Base-by-base conservation (phyloP, 2,329 filamentous ascomycete genomes). In the Fusarium agapanthi region DNA sequence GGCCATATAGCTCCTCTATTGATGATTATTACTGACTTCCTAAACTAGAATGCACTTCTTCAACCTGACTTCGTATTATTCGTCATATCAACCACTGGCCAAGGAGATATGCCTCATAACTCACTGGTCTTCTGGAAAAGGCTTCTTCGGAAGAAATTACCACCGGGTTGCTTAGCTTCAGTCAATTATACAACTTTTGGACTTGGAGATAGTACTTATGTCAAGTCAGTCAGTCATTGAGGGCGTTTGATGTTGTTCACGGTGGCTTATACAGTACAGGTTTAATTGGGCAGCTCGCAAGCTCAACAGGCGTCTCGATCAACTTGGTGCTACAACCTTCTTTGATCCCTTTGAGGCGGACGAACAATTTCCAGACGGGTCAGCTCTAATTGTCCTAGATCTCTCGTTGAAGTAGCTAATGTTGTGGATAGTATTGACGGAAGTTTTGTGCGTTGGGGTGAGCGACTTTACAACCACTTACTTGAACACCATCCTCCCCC, bases 261-360 rank as follows among this genome's bases (percentile, higher is more conserved):
- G 5, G 54, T 41, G 37, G 54, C 63, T 68, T 34, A 62, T 37
- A 50, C 26, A 16, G 40, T 30, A 14, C 28, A 95, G 93, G 78
- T 97, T 94, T 82, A 99, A 99, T 83, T 97, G 94, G 90, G 95
- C 95, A 24, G 93, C 93, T 50, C 89, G 95, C 55, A 97, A 98
- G 82, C 86, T 99, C 50, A 90, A 95, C 77, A 95, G 95, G 76
- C 90, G 96, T 22, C 85, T 99, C 38, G 81, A 91, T 41, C 95
- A 97, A 79, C 88, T 99, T 2, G 95, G 95, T 3, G 96, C 94
- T 6, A 86, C 86, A 45, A 89, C 94, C 53, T 89, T 96, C 70
- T 92, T 93, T 76, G 89, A 92, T 44, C 86, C 91, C 41, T 96
- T 94, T 18, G 96, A 99, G 82, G 95, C 92, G 28, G 96, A 99